Conservation (phyloP, 495 filamentous ascomycete species). For the Trichocladium antarcticum region DNA sequence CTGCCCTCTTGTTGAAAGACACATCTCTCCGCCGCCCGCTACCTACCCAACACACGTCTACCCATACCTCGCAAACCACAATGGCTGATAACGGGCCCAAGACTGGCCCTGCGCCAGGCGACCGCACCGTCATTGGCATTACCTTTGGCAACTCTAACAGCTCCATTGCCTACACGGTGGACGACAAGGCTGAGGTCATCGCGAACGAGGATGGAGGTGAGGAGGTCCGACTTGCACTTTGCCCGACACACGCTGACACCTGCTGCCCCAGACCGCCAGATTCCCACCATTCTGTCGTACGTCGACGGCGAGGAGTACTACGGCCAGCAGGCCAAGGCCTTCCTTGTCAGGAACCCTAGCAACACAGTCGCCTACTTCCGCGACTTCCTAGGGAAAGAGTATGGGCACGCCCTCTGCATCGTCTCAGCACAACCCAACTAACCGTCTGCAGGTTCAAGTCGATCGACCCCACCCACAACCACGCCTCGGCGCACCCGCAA, state of each 20-base stretch:
- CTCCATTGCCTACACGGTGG: constrained; percentile 83
- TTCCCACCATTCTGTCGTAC: constrained; percentile 88
- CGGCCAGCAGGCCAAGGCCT: constrained; percentile 85
- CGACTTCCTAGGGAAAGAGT: constrained; percentile 91
- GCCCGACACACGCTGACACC: neutral
- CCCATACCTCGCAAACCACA: constrained; percentile 2
- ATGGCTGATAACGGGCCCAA: constrained; percentile 32
- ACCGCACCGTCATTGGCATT: constrained; percentile 80
- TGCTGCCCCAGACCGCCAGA: constrained; percentile 68
- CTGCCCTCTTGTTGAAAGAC: neutral
- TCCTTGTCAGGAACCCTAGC: constrained; percentile 78
- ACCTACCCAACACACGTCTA: neutral
- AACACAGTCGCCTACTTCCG: constrained; percentile 95
- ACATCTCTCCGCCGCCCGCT: neutral
- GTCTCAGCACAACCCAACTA: neutral
- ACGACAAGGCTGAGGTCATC: constrained; percentile 94
- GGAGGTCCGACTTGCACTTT: constrained; percentile 18
- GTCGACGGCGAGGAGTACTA: constrained; percentile 93
- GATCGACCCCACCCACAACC: constrained; percentile 91
- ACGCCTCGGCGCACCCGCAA: constrained; percentile 82
- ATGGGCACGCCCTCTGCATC: constrained; percentile 16
- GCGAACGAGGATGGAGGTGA: constrained; percentile 97
- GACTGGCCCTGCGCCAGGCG: constrained; percentile 40
- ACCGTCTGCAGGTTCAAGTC: constrained; percentile 57
- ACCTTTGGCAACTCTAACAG: constrained; percentile 97